Base-by-base conservation (phyloP, 2,329 filamentous ascomycete genomes). In the Pyrenophora seminiperda region DNA sequence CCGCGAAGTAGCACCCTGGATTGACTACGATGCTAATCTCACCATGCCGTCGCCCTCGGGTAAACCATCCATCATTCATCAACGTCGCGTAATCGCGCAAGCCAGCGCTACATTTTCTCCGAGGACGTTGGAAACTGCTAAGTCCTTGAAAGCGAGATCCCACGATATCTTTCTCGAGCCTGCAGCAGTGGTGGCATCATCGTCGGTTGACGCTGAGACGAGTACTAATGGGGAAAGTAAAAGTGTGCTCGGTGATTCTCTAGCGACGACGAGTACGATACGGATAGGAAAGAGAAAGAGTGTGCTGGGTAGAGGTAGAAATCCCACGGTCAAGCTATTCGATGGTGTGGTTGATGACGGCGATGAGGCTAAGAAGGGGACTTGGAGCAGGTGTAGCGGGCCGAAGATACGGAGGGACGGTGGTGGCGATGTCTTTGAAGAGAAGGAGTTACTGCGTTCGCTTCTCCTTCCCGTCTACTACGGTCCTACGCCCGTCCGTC, bases 1-100 rank as follows among this genome's bases (percentile, higher is more conserved):
- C 27, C 47, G 47, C 29, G 62, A 66, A 36, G 54, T 67, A 2
- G 55, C 64, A 2, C 65, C 66, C 4, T 68, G 65, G 65, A 50
- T 58, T 2, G 60, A 64, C 17, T 49, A 40, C 11, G 59, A 66
- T 4, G 42, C 44, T 3, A 17, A 33, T 0, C 36, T 58, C 2
- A 27, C 43, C 1, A 10, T 41, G 0, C 55, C 56, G 3, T 18
- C 33, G 7, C 34, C 41, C 1, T 24, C 14, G 5, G 47, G 15
- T 1, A 22, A 42, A 1, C 24, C 44, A 5, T 19, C 34, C 0
- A 15, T 45, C 15, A 24, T 49, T n/a, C 45, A 32, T 11, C 20
- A 53, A 29, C 17, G 52, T 0, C 48, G 43, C 0, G 48, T 36
- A 3, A 50, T 47, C 17, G 34, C 44, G 1, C 50, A 41, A 11